Percentiles rank a stretch among this genome's conserved stretches.
Conservation (phyloP, 2,329 filamentous ascomycete species). For the Diaporthe sp. region DNA sequence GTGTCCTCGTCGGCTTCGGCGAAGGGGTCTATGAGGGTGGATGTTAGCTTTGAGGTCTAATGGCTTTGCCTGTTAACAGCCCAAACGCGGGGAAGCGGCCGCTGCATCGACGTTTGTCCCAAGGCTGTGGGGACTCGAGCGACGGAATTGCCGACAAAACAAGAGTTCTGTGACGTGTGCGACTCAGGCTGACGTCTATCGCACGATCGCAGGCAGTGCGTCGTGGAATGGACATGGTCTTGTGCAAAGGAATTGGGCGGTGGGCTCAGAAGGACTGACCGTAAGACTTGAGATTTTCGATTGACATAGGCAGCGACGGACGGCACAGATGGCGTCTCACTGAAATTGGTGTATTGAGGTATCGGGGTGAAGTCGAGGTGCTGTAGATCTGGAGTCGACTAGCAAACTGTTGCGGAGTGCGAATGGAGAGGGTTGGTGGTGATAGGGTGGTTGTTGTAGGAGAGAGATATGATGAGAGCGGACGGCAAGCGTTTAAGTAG, state of each 20-base stretch:
- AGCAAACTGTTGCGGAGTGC: slow-evolving; percentile 34
- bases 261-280: slow-evolving; percentile 24
- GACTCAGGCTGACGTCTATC: neutral
- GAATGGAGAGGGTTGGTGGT: slow-evolving; percentile 26
- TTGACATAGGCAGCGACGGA: slow-evolving; percentile 84
- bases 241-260: neutral
- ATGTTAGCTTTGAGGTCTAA: slow-evolving; percentile 42
- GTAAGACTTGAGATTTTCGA: slow-evolving; percentile 89
- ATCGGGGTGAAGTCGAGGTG: slow-evolving; percentile 37
- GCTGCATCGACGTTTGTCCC: neutral
- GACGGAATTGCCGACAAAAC: neutral
- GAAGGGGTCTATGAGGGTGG: slow-evolving; percentile 87
- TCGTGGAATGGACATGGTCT: neutral
- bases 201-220: neutral
- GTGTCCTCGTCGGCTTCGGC: slow-evolving; percentile 99
- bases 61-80: neutral
- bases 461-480: slow-evolving; percentile 6
- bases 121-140: neutral
- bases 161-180: neutral
- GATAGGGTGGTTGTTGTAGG: slow-evolving; percentile 25
- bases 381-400: slow-evolving; percentile 25
- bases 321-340: slow-evolving; percentile 64
- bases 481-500: slow-evolving; percentile 26
- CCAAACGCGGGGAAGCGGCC: slow-evolving; percentile 26
- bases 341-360: slow-evolving; percentile 48